Conservation (phyloP, 208 protist genomes). For the Naegleria gruberi region DNA sequence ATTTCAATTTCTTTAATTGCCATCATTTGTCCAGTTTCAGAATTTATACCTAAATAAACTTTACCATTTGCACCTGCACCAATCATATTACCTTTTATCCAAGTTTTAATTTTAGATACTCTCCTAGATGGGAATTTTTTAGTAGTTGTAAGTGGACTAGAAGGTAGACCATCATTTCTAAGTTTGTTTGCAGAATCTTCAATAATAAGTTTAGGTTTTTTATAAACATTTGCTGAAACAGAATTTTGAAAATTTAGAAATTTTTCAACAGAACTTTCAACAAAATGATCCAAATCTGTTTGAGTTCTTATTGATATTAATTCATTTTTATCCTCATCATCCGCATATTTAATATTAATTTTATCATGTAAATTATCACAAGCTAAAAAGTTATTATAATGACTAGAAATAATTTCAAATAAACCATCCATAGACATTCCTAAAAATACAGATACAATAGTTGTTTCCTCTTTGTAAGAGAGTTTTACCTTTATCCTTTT, state of each 20-base stretch:
- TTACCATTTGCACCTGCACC: constrained; percentile 14
- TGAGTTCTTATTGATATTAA: background rate
- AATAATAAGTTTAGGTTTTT: constrained; percentile 1
- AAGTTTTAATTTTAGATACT: background rate
- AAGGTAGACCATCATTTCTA: background rate
- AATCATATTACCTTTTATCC: constrained; percentile 11
- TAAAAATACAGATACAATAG: background rate
- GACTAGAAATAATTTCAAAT: background rate
- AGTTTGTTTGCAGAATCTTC: background rate
- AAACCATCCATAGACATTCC: background rate
- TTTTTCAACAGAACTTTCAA: background rate
- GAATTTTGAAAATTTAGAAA: background rate
- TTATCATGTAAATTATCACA: background rate
- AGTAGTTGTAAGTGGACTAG: background rate
- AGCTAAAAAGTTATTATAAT: background rate
- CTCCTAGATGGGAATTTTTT: background rate
- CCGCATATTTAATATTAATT: background rate
- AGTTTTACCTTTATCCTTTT: background rate
- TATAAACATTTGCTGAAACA: background rate
- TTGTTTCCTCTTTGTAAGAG: background rate
- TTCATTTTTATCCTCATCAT: background rate
- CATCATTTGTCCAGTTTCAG: constrained; percentile 6
- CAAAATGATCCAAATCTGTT: background rate
- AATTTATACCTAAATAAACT: constrained; percentile 17
- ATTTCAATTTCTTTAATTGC: constrained; percentile 19